Evolutionary conservation across 176 grass and related monocot species (phyloP).

Genomic region (Musa schizocarpa): DNA sequence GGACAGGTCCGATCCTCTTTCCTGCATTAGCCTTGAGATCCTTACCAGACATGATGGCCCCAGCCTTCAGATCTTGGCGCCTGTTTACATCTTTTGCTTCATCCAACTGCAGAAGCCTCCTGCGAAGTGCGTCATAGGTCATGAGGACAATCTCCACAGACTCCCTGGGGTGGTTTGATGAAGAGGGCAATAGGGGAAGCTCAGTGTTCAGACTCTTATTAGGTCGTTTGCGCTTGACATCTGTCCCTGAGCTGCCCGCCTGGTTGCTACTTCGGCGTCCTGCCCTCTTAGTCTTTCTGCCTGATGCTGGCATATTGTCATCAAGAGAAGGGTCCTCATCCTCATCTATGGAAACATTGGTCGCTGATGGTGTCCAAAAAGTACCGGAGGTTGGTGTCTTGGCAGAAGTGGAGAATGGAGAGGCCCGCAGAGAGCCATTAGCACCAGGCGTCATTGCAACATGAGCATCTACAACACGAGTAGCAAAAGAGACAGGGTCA

Average conservation of each 20-base stretch:
- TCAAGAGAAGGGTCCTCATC: slow-evolving; percentile 28
- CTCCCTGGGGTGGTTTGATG: slow-evolving; percentile 45
- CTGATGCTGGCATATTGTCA: slow-evolving; percentile 50
- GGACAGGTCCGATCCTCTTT: slow-evolving; percentile 52
- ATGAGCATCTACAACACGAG: slow-evolving; percentile 3
- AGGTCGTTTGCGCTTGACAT: slow-evolving; percentile 33
- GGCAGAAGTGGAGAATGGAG: slow-evolving; percentile 41
- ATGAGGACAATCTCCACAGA: slow-evolving; percentile 58
- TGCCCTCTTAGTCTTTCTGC: slow-evolving; percentile 44
- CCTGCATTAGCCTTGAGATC: slow-evolving; percentile 60
- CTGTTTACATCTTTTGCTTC: slow-evolving; percentile 45
- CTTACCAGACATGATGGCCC: slow-evolving; percentile 41
- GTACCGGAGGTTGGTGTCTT: slow-evolving; percentile 3
- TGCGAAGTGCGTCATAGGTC: slow-evolving; percentile 73
- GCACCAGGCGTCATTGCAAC: slow-evolving; percentile 3
- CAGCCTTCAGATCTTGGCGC: slow-evolving; percentile 63
- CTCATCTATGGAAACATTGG: slow-evolving; percentile 4
- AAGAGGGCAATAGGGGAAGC: slow-evolving; percentile 25
- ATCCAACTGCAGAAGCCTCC: slow-evolving; percentile 79
- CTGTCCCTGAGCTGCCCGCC: slow-evolving; percentile 7
- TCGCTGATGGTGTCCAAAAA: neutral
- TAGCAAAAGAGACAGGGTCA: neutral
- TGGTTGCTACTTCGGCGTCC: slow-evolving; percentile 25
- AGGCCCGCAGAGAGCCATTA: slow-evolving; percentile 37
- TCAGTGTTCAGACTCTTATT: slow-evolving; percentile 22